Evolutionary conservation across 2,329 filamentous ascomycete genomes (phyloP), one percentile per base, ranked within the genome.

Genomic region (Colletotrichum euphorbiae): DNA sequence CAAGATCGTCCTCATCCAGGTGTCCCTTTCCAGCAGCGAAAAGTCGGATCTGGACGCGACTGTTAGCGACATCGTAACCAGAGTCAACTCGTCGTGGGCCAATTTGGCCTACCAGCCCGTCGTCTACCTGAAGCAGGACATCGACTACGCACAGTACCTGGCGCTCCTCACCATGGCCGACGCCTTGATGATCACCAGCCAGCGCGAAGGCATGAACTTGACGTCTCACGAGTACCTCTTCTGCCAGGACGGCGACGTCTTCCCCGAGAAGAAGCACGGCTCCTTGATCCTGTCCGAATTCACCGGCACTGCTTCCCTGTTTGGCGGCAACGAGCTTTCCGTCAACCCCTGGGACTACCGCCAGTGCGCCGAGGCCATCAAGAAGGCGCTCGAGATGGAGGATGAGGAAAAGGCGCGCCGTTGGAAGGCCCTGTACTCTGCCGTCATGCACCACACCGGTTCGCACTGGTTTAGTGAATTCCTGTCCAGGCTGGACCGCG

Each of bases 311-410:
- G 90, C 94, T 1, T 93, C 92, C 0, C 86, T 98, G 2, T 97
- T 98, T 74, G 89, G 89, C 15, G 89, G 91, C 51, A 89, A 93
- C 67, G 91, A 96, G 71, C 85, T 98, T 13, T 87, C 93, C 0
- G 91, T 98, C 74, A 98, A 98, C 76, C 95, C 95, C 0, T 98
- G 95, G 95, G 93, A 98, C 77, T 97, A 97, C 78, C 88, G 91
- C 40, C 89, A 93, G 76, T 97, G 93, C 73, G 93, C 94, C 57
- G 90, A 96, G 36, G 93, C 94, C 9, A 95, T 98, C 80, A 90
- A 92, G 77, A 84, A 87, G 60, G 94, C 94, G 0, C 82, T 98
- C 17, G 92, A 95, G 72, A 97, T 98, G 90, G 82, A 80, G 3
- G 85, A 89, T 2, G 87, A 89, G 2, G 93, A 98, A 77, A 95